Evolutionary conservation across 2,329 filamentous ascomycete genomes (phyloP).

Genomic region (Penicillium expansum): DNA sequence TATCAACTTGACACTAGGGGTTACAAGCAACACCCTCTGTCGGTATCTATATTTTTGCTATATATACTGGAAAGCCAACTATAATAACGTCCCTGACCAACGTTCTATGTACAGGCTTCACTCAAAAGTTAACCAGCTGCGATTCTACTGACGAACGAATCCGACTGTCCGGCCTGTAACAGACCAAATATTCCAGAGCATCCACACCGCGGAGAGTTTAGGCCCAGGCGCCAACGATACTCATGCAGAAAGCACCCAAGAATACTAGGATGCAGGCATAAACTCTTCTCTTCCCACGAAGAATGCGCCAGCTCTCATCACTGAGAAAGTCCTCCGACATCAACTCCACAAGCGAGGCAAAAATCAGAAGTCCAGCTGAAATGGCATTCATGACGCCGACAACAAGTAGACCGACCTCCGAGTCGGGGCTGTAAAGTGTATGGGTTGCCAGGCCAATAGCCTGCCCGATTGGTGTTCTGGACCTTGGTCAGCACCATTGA

Average conservation of each 20-base stretch:
- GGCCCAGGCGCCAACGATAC: conserved; percentile 69
- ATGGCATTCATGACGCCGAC: conserved; percentile 82
- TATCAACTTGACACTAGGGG: neutral
- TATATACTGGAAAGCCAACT: neutral
- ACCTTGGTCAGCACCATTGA: neutral
- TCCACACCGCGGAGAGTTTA: conserved; percentile 34
- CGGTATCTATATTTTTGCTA: neutral
- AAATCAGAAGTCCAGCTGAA: conserved; percentile 71
- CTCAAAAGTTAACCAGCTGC: too few species aligned
- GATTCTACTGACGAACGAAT: neutral
- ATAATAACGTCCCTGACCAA: too few species aligned
- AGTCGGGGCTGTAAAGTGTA: conserved; percentile 70
- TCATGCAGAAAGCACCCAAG: conserved; percentile 66
- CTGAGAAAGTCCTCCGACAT: conserved; percentile 75
- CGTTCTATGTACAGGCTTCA: neutral
- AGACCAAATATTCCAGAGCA: neutral
- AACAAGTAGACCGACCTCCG: conserved; percentile 68
- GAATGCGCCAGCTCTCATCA: conserved; percentile 68
- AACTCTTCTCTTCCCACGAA: conserved; percentile 61
- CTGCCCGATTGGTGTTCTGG: conserved; percentile 71
- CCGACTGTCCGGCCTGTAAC: neutral
- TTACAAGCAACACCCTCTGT: neutral
- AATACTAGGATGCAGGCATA: conserved; percentile 64
- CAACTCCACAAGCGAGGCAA: conserved; percentile 73
- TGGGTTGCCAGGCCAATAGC: conserved; percentile 75